Base-by-base conservation (phyloP, 768 basidiomycete species). In the Tylopilus vinaceipallidus region DNA sequence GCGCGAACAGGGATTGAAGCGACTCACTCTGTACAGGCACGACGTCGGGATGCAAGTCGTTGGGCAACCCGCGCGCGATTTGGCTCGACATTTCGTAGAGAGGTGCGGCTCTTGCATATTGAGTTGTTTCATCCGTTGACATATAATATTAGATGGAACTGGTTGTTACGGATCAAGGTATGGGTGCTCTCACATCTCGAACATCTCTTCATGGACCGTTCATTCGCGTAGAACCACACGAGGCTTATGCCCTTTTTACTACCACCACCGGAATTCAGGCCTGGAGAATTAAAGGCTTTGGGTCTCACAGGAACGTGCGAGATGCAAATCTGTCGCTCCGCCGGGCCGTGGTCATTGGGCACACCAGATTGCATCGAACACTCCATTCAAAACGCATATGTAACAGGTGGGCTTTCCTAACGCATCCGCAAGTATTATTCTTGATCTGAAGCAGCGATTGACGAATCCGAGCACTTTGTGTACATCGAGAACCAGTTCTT, bases 401-500 rank as follows among this genome's bases (percentile, higher is more conserved):
- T 92, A 49, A 86, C 94, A 77, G 91, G 91, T 88, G 49, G 16
- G 71, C 20, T 23, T 26, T 33, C 13, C 3, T 10, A 23, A 12
- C 43, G 0, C 19, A 42, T 35, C 24, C 32, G 10, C 26, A 10
- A 7, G 6, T 12, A 17, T 13, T 0, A 12, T 13, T 19, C 6
- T 47, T 63, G 16, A 63, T 12, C 14, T 3, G 13, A 48, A 45
- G 42, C 54, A 94, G 92, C 92, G 10, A 97, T 97, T 46, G 86
- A 95, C 62, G 73, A 89, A 61, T 95, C 93, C 22, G 93, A 98
- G 58, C 93, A 97, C 63, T 99, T 98, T 63, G 90, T 99, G 29
- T 99, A 99, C 71, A 97, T 99, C 55, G 95, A 98, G 65, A 93
- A 94, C 57, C 91, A 93, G 64, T 93, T 92, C 62, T 92, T 93